Evolutionary conservation across 352 stramenopile genomes (phyloP).

Genomic region (Phytophthora brassicae): DNA sequence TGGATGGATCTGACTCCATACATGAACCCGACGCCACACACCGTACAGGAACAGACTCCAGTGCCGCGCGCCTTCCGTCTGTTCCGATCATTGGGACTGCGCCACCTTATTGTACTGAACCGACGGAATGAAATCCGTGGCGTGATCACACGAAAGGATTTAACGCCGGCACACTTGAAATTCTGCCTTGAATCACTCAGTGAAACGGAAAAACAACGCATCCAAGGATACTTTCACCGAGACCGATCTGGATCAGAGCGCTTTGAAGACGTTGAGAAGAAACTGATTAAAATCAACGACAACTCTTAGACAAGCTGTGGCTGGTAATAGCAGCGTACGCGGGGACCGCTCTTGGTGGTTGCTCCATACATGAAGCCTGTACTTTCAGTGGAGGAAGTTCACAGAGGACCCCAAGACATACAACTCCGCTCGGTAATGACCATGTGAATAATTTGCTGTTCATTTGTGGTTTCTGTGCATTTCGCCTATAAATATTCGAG

Average conservation of each 20-base stretch:
- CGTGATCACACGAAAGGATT: slow-evolving; percentile 87
- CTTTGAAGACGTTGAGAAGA: slow-evolving; percentile 85
- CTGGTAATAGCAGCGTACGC: slow-evolving; percentile 22
- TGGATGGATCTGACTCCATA: slow-evolving; percentile 97
- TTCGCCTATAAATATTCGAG: slow-evolving; percentile 28
- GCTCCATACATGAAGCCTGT: not conserved
- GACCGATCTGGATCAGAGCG: slow-evolving; percentile 65
- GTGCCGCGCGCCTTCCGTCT: slow-evolving; percentile 95
- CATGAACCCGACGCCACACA: slow-evolving; percentile 96
- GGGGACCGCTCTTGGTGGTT: slow-evolving; percentile 25
- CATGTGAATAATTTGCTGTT: slow-evolving; percentile 21
- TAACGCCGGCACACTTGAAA: slow-evolving; percentile 84
- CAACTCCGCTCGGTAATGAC: slow-evolving; percentile 23
- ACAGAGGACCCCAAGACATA: slow-evolving; percentile 32
- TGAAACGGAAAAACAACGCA: slow-evolving; percentile 79
- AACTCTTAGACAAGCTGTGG: slow-evolving; percentile 71
- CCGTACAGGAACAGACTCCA: slow-evolving; percentile 93
- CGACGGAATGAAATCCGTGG: slow-evolving; percentile 87
- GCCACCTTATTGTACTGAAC: slow-evolving; percentile 94
- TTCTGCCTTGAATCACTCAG: slow-evolving; percentile 74
- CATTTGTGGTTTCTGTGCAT: not conserved
- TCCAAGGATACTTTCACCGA: slow-evolving; percentile 85
- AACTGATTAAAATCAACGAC: slow-evolving; percentile 80
- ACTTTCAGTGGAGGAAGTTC: slow-evolving; percentile 6
- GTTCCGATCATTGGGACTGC: slow-evolving; percentile 96